These are phyloP conservation scores for Croton setiger DNA, from an alignment of 441 rosid genomes.

Conservation along the genomic window DNA sequence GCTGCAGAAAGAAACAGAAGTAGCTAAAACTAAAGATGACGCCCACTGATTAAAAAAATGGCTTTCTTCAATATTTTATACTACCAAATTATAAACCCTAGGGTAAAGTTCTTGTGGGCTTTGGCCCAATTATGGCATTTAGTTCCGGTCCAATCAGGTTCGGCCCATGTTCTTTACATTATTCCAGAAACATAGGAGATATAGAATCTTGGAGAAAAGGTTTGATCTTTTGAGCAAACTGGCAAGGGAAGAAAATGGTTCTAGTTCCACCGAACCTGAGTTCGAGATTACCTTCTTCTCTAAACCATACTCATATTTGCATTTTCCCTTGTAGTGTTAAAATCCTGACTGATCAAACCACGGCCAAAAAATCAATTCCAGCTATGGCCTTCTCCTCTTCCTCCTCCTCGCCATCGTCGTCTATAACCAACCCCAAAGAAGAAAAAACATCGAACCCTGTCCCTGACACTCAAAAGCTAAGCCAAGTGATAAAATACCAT, in stretches of 20 bases:
- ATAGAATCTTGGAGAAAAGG: neutral
- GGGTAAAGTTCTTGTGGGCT: constrained; percentile 9
- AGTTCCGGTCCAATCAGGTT: neutral
- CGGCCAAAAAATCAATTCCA: constrained; percentile 16
- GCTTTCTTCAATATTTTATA: neutral
- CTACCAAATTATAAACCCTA: neutral
- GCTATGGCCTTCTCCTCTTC: constrained; percentile 35
- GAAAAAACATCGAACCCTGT: constrained; percentile 2
- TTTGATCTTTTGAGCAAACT: neutral
- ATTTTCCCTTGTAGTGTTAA: constrained; percentile 17
- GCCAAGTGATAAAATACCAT: constrained; percentile 60
- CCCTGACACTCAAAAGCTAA: constrained; percentile 29
- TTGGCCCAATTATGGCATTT: neutral
- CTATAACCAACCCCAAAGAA: constrained; percentile 19
- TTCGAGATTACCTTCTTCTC: constrained; percentile 18
- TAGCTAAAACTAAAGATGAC: neutral
- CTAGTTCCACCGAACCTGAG: constrained; percentile 23
- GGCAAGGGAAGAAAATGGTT: neutral
- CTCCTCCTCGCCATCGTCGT: constrained; percentile 31
- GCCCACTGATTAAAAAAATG: neutral
- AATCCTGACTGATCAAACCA: constrained; percentile 8
- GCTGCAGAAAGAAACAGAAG: neutral
- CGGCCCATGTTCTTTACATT: neutral
- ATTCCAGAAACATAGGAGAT: neutral
- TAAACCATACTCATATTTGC: constrained; percentile 13